Base-by-base conservation (phyloP, 306 rosid species). In the Cicer arietinum region DNA sequence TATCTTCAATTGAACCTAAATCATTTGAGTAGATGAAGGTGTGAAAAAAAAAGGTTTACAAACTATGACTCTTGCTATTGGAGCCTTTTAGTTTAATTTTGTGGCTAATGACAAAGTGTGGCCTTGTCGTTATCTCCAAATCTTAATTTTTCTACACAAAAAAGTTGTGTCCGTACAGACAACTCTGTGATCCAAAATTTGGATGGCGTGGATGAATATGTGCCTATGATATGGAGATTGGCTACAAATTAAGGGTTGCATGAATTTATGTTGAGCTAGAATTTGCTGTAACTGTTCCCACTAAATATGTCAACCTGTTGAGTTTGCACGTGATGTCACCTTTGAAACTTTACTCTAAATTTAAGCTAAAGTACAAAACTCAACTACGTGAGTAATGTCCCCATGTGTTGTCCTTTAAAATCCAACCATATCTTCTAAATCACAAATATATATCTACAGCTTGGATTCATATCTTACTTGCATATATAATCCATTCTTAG, bases 381-480 rank as follows among this genome's bases (percentile, higher is more conserved):
- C 66, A 51, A 64, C 82, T 59, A 20, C 78, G 63, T 75, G 58
- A 67, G 45, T 72, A 1, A 72, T 62, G 77, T 6, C 69, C 69
- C 82, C 76, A 62, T 78, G 66, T 81, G 52, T 69, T 81, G 90
- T 81, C 76, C 86, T 78, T 59, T 60, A 48, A 71, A 46, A 71
- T 76, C 86, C 87, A 69, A 84, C 80, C 69, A 71, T 66, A 76
- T 86, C 73, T 71, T 58, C 3, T 4, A 16, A 64, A 41, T 16
- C 18, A 71, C 58, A 65, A 52, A 53, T 51, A 5, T 57, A 57
- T 20, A 12, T 48, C 7, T 6, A 1, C 14, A 48, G 7, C 22
- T 52, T 52, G 5, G 57, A 51, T 51, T 51, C 9, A 1, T 8
- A 25, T 20, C 13, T 9, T 11, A 2, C n/a, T 12, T 10, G 18